Base-by-base conservation (phyloP, 2,329 filamentous ascomycete species). In the Dothideomycetes sp. region DNA sequence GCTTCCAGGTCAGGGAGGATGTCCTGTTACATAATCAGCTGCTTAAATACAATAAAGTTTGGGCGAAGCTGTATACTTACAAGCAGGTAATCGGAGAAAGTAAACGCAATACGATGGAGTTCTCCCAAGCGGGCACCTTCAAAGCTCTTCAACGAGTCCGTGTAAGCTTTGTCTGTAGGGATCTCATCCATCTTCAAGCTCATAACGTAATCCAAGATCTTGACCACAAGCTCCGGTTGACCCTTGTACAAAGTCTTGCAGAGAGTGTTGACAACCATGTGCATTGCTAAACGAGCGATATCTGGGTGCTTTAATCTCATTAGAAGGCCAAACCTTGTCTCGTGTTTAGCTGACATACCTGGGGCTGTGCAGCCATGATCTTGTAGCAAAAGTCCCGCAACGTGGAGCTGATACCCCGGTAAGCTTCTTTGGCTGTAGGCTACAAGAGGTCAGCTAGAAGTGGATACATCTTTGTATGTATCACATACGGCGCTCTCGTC, bases 51-150 rank as follows among this genome's bases (percentile, higher is more conserved):
- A n/a, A n/a, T n/a, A n/a, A n/a, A n/a, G n/a, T n/a, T n/a, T n/a
- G n/a, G n/a, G n/a, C n/a, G n/a, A n/a, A n/a, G n/a, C n/a, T n/a
- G n/a, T n/a, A n/a, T 27, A 27, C 22, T 27, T 27, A 27, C 22
- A 8, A 91, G 71, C 45, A 98, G 78, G 55, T 94, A 82, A 57
- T 96, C 84, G 0, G 91, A 82, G 72, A 95, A 94, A 52, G 87
- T 85, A 45, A 84, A 79, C 5, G 89, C 89, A 31, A 98, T 69
- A 41, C 88, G 77, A 52, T 94, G 87, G 43, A 96, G 70, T 59
- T 98, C 89, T 41, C 86, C 73, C 60, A 87, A 86, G 51, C 85
- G 84, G 53, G 93, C 77, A 3, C 75, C 76, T 56, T 95, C 87
- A 12, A 98, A 70, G 42, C 93, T 85, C 54, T 88, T 91, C 27